Percentiles rank a stretch among this genome's conserved stretches.
Evolutionary conservation across 108 stramenopile species (phyloP).

Genomic region (Aurantiochytrium sp.): DNA sequence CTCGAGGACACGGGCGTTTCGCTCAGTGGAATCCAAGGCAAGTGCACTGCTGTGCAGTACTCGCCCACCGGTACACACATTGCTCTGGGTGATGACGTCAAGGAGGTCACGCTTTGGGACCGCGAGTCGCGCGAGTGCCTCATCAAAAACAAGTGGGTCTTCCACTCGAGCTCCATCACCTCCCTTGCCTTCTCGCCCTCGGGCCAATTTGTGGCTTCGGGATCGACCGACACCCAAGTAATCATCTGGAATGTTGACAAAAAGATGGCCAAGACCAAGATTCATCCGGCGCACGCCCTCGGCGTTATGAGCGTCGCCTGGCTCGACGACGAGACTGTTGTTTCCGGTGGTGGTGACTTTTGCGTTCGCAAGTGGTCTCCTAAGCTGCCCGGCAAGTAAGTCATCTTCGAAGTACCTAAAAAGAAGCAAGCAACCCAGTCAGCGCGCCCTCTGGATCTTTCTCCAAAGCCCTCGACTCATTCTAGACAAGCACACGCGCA

Average conservation of each 20-base stretch:
- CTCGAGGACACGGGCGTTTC: not conserved
- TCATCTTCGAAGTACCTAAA: not conserved
- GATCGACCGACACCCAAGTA: not conserved
- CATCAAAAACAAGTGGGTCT: not conserved
- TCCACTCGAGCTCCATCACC: not conserved
- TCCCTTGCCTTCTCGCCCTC: not conserved
- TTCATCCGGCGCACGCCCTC: not conserved
- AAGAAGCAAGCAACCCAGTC: too few species aligned
- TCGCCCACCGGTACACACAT: not conserved
- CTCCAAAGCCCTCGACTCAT: too few species aligned
- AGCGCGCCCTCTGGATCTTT: too few species aligned
- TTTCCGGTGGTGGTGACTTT: not conserved
- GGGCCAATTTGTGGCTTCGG: not conserved
- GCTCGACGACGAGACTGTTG: not conserved
- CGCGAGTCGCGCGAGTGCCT: not conserved
- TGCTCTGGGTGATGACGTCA: not conserved
- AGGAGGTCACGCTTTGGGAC: constrained; percentile 17
- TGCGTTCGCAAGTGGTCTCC: constrained; percentile 12
- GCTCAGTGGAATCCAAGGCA: not conserved
- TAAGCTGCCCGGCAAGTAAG: not conserved
- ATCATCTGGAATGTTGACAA: constrained; percentile 4
- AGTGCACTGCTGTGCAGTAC: not conserved
- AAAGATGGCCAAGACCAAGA: constrained; percentile 15
- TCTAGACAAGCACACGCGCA: too few species aligned
- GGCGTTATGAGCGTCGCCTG: not conserved